Base-by-base conservation (phyloP, 371 early-diverging fungal species). In the Furculomyces boomerangus region DNA sequence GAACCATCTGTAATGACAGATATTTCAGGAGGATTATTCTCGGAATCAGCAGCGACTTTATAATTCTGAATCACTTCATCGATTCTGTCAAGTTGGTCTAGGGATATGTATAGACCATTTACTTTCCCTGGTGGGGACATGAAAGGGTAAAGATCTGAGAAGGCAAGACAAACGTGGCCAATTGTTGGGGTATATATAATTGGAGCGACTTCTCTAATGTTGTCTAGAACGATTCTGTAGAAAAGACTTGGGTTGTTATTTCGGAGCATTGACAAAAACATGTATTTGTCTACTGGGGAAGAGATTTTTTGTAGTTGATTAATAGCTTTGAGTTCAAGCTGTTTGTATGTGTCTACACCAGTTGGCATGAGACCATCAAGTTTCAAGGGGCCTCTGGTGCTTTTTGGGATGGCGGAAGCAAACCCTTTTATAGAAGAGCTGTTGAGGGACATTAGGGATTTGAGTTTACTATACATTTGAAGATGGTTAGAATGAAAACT, bases 131-230 rank as follows among this genome's bases (percentile, higher is more conserved):
- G 77, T 48, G 85, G 76, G 10, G 76, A 77, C 40, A 86, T 73
- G 67, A 84, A 84, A 32, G 84, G 86, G 58, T 85, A 86, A 55
- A 93, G 83, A 57, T 83, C 77, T 8, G 89, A 90, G 67, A 84
- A 93, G 56, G 86, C 76, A 55, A 78, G 73, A 66, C 93, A 93
- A 3, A 89, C 93, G 54, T 83, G 73, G 50, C 90, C 92, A 24
- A 92, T 89, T 18, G 88, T 86, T 30, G 92, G 93, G 14, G 92
- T 93, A 70, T 93, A 91, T 58, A 91, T 87, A 52, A 85, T 64
- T 7, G 84, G 85, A 8, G 84, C 74, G 20, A 81, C 71, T 70
- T 83, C 84, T 76, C 77, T 76, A 25, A 90, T 71, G 58, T 90
- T 72, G 50, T 83, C 77, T 54, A 77, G 64, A 28, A 90, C 65